Base-by-base conservation (phyloP, 2,329 filamentous ascomycete genomes). In the Pseudogymnoascus sp. region DNA sequence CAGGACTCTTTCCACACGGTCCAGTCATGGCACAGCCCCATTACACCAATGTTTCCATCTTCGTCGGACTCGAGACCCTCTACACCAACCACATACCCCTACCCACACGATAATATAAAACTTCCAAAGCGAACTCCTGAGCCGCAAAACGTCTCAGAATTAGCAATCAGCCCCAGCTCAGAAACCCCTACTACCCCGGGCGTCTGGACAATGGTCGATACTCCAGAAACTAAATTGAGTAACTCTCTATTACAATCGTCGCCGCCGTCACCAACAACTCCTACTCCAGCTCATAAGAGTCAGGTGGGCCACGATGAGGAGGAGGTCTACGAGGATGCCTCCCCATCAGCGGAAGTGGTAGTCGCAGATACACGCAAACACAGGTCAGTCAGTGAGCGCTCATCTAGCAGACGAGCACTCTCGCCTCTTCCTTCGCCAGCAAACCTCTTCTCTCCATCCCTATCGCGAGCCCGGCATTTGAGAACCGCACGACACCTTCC, bases 351-450 rank as follows among this genome's bases (percentile, higher is more conserved):
- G 45, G 45, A 51, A 28, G 23, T 28, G 4, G 45, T 10, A 28
- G 45, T 28, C 21, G 14, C 45, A 51, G 45, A 28, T 25, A n/a
- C 23, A n/a, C 45, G 45, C 45, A 51, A 25, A n/a, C 45, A 28
- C 1, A 66, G 3, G 60, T 16, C 67, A 74, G 25, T 69, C 75
- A 66, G 64, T 75, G 65, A 61, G 74, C 68, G 69, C 69, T 71
- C 51, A 77, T 80, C 2, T 78, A 65, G 80, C 64, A 79, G 81
- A 64, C 82, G 85, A 39, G 82, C 83, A 7, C 78, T 89, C 6
- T 88, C 88, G 0, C 87, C 89, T 0, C 80, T 92, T 66, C 88
- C 89, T 2, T 82, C 87, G 1, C 79, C 87, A 0, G 86, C 87
- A 6, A 89, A 87, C 65, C 76, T 92, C 8, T 85, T 88, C 70